phyloP scores from a whole-genome alignment of 148 eudicot genomes.

The Rhododendron kiyosumense region DNA sequence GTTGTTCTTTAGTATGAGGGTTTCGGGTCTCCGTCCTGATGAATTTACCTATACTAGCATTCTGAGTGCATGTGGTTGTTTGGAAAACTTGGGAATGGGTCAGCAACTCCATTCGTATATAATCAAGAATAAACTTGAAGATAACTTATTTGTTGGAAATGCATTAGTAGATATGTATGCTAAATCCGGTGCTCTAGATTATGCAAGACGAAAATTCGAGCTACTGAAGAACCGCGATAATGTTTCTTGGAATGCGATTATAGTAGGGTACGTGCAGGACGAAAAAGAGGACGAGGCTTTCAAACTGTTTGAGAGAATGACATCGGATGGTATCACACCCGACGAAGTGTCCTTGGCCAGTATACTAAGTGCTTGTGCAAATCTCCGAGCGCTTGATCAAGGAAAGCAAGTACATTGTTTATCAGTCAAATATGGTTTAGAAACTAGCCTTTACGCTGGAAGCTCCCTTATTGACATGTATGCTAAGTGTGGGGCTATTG shows the following conservation, averaged over 20 bases:
- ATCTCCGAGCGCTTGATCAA: conserved; percentile 35
- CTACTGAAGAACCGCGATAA: conserved; percentile 49
- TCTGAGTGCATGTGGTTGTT: conserved; percentile 77
- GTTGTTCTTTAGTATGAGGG: conserved; percentile 51
- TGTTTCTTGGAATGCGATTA: conserved; percentile 94
- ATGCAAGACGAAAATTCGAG: conserved; percentile 60
- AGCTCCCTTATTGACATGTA: conserved; percentile 96
- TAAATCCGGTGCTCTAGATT: conserved; percentile 57
- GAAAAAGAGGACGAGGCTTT: conserved; percentile 74
- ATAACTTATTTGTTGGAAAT: conserved; percentile 68
- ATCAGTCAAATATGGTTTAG: conserved; percentile 61
- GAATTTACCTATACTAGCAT: conserved; percentile 87
- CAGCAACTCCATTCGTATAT: conserved; percentile 63
- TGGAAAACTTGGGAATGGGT: conserved; percentile 51
- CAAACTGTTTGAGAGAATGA: conserved; percentile 59
- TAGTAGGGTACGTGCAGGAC: conserved; percentile 77
- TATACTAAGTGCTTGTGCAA: conserved; percentile 71
- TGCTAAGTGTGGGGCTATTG: conserved; percentile 64
- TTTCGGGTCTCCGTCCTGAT: conserved; percentile 52
- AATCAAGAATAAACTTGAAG: conserved; percentile 55
- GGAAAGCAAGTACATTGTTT: conserved; percentile 69
- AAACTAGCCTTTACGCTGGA: conserved; percentile 66
- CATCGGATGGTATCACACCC: conserved; percentile 44
- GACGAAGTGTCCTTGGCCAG: conserved; percentile 91
- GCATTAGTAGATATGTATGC: conserved; percentile 94